Conservation (phyloP, 116 monocot genomes). For the Cymodocea nodosa region DNA sequence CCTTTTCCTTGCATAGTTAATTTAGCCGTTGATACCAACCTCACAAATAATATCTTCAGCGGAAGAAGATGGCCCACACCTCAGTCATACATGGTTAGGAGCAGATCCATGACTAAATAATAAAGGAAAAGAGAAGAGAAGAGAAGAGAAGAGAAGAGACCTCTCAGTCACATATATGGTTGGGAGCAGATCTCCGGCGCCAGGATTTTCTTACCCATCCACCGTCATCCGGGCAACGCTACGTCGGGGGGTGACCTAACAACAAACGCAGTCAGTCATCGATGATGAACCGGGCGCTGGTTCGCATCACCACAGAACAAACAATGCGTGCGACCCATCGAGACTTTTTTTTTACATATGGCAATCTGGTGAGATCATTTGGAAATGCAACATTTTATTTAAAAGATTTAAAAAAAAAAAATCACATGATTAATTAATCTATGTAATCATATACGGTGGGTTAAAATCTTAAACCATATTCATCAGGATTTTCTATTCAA, state of each 20-base stretch:
- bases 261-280: not conserved
- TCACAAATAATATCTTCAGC: not conserved
- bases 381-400: too few relatives aligned
- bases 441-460: too few relatives aligned
- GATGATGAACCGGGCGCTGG: not conserved
- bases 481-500: too few relatives aligned
- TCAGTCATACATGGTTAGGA: not conserved
- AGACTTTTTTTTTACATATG: too few relatives aligned
- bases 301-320: not conserved
- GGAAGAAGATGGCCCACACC: not conserved
- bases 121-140: too few relatives aligned
- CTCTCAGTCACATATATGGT: not conserved
- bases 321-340: not conserved
- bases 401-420: too few relatives aligned
- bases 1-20: not conserved
- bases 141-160: too few relatives aligned
- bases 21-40: not conserved
- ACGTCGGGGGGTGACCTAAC: not conserved
- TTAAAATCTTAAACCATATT: too few relatives aligned
- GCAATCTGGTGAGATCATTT: too few relatives aligned
- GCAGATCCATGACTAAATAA: too few relatives aligned
- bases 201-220: slow-evolving; percentile 3
- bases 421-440: too few relatives aligned
- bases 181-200: not conserved
- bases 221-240: not conserved